Base-by-base conservation (phyloP, 2,329 filamentous ascomycete genomes). In the Verticillium isaacii region DNA sequence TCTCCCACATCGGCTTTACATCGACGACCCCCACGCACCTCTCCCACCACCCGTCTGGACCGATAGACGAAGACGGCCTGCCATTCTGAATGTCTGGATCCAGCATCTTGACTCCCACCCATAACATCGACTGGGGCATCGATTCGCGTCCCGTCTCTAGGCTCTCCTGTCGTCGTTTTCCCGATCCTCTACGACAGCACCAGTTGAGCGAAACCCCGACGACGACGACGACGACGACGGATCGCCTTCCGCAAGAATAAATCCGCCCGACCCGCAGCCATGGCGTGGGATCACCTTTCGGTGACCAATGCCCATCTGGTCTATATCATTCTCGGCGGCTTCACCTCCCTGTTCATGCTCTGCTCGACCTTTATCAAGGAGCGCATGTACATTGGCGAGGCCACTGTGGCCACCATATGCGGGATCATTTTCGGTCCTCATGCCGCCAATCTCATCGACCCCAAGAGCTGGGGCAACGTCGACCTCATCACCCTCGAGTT, bases 311-410 rank as follows among this genome's bases (percentile, higher is more conserved):
- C 95, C 71, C 95, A 99, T 82, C 78, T 98, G 91, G 95, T 96
- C 67, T 99, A 99, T 78, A 92, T 98, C 78, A 97, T 99, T 78
- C 82, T 99, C 61, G 95, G 95, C 71, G 95, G 94, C 75, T 99
- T 99, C 80, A 99, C 95, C 68, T 93, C 90, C 64, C 82, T 99
- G 70, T 99, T 99, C 80, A 99, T 99, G 95, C 83, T 99, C 63
- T 97, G 93, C 77, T 99, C 95, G 63, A 92, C 96, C 61, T 88
- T 98, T 72, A 96, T 99, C 80, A 99, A 99, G 82, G 95, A 99
- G 82, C 91, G 91, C 75, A 85, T 98, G 72, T 99, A 99, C 80
- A 99, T 99, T 75, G 95, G 95, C 73, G 95, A 99, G 83, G 95
- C 95, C 58, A 98, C 95, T 1, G 92, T 99, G 55, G 92, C 93